Base-by-base conservation (phyloP, 352 stramenopile genomes). In the Pythium pyrilobum region DNA sequence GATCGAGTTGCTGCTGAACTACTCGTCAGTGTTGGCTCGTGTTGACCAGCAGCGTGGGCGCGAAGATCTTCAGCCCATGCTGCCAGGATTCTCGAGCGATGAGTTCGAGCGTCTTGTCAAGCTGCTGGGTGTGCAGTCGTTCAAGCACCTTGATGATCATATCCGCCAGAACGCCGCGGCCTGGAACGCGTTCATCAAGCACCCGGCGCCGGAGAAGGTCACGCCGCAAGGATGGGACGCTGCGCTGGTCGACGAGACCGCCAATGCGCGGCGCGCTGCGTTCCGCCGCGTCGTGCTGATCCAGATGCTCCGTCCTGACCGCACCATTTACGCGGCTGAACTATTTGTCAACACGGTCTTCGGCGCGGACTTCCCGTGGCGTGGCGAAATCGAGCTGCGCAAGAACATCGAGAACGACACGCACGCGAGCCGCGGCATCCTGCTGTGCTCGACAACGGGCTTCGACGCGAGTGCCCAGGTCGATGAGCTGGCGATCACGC, bases 391-490 rank as follows among this genome's bases (percentile, higher is more conserved):
- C 46, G 85, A 99, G 57, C 72, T 99, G 21, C 71, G 78, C 23
- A 85, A 93, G 59, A 90, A 98, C 6, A 89, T 98, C 20, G 85
- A 97, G 66, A 69, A 88, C 32, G 94, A 98, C 32, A 94, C 96
- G 3, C 78, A 85, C 27, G 83, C 95, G 39, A 87, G 80, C 5
- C 76, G 91, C 37, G 96, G 95, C n/a, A 75, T 99, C 21, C 67
- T 99, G 45, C 72, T 99, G 24, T 99, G 96, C 62, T 99, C 96
- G 49, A 97, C 96, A 37, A 90, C 95, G 11, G 97, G 97, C 27
- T 98, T 99, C 58, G 98, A 99, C 71, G 97, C 98, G 23, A 99
- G 93, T 66, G 81, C 90, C 16, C 89, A 97, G 56, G 96, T 99
- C 52, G 96, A 99, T 56, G 80, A 95, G 18, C 87, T 99, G 33